phyloP scores from a whole-genome alignment of 331 rosid genomes.

The Malus hybrid region DNA sequence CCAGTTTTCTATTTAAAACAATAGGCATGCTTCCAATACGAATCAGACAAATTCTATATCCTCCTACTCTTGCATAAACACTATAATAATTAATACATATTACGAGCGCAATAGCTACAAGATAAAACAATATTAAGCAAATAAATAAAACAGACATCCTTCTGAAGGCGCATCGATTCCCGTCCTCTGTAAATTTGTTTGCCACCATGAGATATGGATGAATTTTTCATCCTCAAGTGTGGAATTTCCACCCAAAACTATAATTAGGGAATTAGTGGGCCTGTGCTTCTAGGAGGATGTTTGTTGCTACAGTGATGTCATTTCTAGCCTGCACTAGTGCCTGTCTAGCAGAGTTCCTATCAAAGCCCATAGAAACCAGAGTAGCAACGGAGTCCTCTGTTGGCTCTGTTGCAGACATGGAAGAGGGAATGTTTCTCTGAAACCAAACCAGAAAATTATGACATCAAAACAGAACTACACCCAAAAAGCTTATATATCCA shows the following conservation, averaged over 20 bases:
- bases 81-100: not conserved
- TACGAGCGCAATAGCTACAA: constrained; percentile 22
- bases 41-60: constrained; percentile 40
- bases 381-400: constrained; percentile 70
- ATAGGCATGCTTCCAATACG: constrained; percentile 21
- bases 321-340: constrained; percentile 92
- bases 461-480: not conserved
- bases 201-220: constrained; percentile 10
- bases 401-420: constrained; percentile 56
- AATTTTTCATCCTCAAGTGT: constrained; percentile 8
- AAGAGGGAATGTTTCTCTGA: constrained; percentile 68
- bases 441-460: constrained; percentile 1
- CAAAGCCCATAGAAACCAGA: constrained; percentile 94
- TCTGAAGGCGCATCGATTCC: constrained; percentile 17
- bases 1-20: constrained; percentile 9
- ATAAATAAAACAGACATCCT: constrained; percentile 1
- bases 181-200: constrained; percentile 24
- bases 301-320: constrained; percentile 77
- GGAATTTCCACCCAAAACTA: constrained; percentile 3
- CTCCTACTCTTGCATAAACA: constrained; percentile 17
- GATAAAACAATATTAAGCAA: constrained; percentile 4
- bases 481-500: not conserved
- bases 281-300: constrained; percentile 86
- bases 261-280: constrained; percentile 34
- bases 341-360: constrained; percentile 87